Evolutionary conservation across 495 filamentous ascomycete species (phyloP), one percentile per base, ranked within the genome.

Genomic region (Aspergillus sclerotiicarbonarius): DNA sequence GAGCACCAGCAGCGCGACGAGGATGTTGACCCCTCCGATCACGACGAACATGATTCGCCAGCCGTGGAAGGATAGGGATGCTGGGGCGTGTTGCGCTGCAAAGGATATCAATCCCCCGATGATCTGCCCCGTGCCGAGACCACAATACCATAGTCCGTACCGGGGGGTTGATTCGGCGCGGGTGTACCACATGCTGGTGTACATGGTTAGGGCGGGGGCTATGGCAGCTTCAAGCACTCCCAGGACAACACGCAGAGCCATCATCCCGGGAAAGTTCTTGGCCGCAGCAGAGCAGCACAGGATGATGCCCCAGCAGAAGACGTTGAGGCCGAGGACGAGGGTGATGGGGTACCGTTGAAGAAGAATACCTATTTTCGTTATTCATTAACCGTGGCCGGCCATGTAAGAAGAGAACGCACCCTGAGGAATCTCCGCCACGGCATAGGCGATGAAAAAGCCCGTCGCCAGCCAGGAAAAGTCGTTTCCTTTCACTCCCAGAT

Each of bases 41-140:
- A 80, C 76, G 39, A 88, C 67, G 60, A 87, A 87, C 83, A 87
- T 87, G 60, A 82, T 78, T 7, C 75, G 68, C 85, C 85, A 88
- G 10, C 85, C 82, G 4, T 72, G 66, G 16, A 88, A 72, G 5
- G 51, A 46, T 18, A 58, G 18, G 1, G 25, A 32, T 4, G 60
- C 20, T 12, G 66, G 56, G 7, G 85, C 72, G 51, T 85, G 80
- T 67, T 88, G 86, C 59, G 84, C 84, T 15, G 71, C 84, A 39
- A 80, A 88, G 0, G 83, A 87, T 15, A 88, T 64, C 12, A 85
- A 58, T 1, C 84, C 81, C 0, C 85, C 87, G 45, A 85, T 53
- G 13, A 89, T 87, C 47, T 84, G 87, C 1, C 82, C 87, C 9
- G 80, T 54, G 0, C 85, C 87, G 32, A 87, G 77, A 6, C 84